Base-by-base conservation (phyloP, 768 basidiomycete species). In the Boletus bicolor region DNA sequence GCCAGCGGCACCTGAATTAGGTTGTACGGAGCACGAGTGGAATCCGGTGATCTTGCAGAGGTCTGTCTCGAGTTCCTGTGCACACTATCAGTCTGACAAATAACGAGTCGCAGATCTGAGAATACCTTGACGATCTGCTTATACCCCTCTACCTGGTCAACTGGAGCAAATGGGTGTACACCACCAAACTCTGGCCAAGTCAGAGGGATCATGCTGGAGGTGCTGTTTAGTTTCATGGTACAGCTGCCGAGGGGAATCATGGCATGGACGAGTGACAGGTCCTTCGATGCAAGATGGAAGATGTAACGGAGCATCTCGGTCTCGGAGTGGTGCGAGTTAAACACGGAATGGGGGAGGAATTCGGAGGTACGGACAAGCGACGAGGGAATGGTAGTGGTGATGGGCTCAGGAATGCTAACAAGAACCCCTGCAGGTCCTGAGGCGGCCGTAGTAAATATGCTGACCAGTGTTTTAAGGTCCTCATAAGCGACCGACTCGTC, bases 261-360 rank as follows among this genome's bases (percentile, higher is more conserved):
- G 44, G 92, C 84, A 70, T 99, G 97, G 9, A 91, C 89, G 34
- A 99, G 86, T 30, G 92, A 88, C 54, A 98, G 82, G 68, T 99
- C 97, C 76, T 98, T 98, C 37, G 86, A 86, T 57, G 94, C 91
- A 47, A 99, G 82, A 63, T 93, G 89, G 74, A 92, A 84, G 66
- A 98, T 91, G 73, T 98, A 97, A 37, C 97, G 93, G 35, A 99
- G 78, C 90, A 99, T 94, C 75, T 98, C 94, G 0, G 97, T 99
- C 77, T 99, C 97, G 5, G 94, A 96, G 70, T 98, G 96, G 66
- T 98, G 89, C 53, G 87, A 85, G 78, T 98, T 98, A 78, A 96
- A 99, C 38, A 97, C 92, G 1, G 91, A 82, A 69, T 99, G 91
- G 0, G 83, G 81, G 11, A 99, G 79, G 73, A 85, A 91, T 41